phyloP scores from a whole-genome alignment of 176 grass and related monocot species.

The Zea luxurians region DNA sequence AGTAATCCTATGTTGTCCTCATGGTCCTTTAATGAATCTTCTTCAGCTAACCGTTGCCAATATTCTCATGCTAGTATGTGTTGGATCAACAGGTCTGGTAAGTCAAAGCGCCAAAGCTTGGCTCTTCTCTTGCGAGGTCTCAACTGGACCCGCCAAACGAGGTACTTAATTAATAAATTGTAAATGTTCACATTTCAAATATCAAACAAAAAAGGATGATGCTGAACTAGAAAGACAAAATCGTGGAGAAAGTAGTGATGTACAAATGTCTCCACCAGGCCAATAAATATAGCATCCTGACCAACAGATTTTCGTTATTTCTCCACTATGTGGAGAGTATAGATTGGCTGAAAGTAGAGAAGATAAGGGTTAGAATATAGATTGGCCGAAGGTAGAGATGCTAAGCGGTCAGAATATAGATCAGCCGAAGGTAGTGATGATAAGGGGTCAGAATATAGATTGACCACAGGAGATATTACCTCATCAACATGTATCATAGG shows the following conservation, averaged over 20 bases:
- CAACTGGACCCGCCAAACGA: slow-evolving; percentile 34
- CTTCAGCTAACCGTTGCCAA: slow-evolving; percentile 26
- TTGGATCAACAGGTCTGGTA: slow-evolving; percentile 64
- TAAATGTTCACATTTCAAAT: not conserved
- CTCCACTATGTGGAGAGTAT: slow-evolving; percentile 10
- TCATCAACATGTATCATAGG: slow-evolving; percentile 57
- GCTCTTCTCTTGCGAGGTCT: slow-evolving; percentile 60
- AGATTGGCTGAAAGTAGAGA: not conserved
- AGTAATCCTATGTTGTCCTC: slow-evolving; percentile 46
- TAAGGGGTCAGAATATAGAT: too few relatives aligned
- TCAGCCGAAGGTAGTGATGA: too few relatives aligned
- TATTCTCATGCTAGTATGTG: slow-evolving; percentile 49
- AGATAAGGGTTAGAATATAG: too few relatives aligned
- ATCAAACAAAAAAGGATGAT: not conserved
- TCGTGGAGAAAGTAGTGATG: not conserved
- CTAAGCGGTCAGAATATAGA: too few relatives aligned
- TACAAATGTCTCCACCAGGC: slow-evolving; percentile 13
- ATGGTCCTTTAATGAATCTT: slow-evolving; percentile 40
- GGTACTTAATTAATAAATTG: not conserved
- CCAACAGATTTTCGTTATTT: not conserved
- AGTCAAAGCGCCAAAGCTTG: slow-evolving; percentile 42
- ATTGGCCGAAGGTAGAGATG: not conserved
- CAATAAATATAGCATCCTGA: not conserved
- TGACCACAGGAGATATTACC: slow-evolving; percentile 40
- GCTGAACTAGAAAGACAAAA: not conserved